Conservation (phyloP, 2,329 filamentous ascomycete genomes). For the Trichoderma citrinoviride region DNA sequence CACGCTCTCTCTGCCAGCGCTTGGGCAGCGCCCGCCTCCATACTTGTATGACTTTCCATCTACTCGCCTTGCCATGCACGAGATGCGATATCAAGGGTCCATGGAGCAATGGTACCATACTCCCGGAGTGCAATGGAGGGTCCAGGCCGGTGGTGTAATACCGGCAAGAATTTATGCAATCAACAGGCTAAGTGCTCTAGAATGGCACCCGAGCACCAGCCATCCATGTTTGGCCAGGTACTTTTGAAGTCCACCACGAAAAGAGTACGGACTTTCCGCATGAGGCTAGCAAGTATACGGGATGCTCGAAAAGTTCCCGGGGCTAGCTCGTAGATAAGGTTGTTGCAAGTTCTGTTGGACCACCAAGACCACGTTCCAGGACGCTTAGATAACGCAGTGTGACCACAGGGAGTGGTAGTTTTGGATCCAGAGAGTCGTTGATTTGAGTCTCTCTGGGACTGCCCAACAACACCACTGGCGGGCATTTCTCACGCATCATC, state of each 20-base stretch:
- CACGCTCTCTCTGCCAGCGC: neutral
- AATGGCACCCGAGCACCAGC: neutral
- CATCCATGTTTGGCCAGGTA: neutral
- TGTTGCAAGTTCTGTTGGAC: neutral
- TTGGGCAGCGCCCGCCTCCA: conserved; percentile 1
- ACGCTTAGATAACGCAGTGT: conserved; percentile 1
- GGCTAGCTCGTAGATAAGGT: conserved; percentile 12
- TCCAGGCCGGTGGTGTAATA: conserved; percentile 14
- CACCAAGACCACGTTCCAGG: neutral
- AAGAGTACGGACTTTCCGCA: conserved; percentile 10
- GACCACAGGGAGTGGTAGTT: neutral
- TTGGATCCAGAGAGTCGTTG: neutral
- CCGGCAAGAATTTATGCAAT: conserved; percentile 8
- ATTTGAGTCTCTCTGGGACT: neutral
- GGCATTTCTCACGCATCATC: neutral
- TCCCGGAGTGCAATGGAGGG: neutral
- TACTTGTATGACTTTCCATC: neutral
- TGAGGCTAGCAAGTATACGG: neutral
- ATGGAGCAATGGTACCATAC: neutral
- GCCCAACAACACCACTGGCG: neutral
- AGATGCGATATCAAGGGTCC: neutral
- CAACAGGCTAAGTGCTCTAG: conserved; percentile 1
- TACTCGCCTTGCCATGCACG: neutral
- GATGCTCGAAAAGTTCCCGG: neutral
- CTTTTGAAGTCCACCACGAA: conserved; percentile 13